These are phyloP conservation scores for Venturia asperata DNA, from an alignment of 2,329 filamentous ascomycete genomes.

Conservation along the genomic window DNA sequence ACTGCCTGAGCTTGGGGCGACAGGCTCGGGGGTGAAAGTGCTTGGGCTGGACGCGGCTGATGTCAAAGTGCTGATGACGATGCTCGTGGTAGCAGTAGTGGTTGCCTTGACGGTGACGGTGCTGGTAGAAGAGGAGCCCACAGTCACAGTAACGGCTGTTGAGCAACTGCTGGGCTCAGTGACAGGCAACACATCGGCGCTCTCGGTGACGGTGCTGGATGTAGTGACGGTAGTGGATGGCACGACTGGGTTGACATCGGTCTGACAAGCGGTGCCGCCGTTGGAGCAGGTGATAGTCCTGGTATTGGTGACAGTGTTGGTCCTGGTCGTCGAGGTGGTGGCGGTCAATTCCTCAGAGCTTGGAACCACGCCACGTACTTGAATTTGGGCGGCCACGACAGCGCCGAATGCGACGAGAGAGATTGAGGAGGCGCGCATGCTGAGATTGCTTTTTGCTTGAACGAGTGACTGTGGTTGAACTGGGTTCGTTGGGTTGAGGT, in stretches of 20 bases:
- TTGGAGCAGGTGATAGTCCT: background rate
- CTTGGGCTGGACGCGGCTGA: background rate
- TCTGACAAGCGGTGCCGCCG: background rate
- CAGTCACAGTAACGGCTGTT: background rate
- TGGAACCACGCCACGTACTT: background rate
- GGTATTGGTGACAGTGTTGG: background rate
- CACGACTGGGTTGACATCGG: background rate
- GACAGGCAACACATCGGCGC: background rate
- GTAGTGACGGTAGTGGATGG: background rate
- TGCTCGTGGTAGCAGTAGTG: background rate
- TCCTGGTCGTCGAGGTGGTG: background rate
- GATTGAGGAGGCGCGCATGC: background rate
- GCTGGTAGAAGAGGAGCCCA: background rate
- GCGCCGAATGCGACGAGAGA: background rate
- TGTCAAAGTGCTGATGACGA: background rate
- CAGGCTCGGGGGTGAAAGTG: background rate
- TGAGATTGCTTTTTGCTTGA: background rate
- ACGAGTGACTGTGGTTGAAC: constrained; percentile 10
- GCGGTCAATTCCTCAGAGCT: background rate
- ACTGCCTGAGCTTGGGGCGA: background rate
- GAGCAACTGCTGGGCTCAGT: background rate
- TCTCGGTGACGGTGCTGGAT: background rate
- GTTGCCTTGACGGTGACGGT: background rate
- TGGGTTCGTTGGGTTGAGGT: background rate
- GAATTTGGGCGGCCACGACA: background rate